These are phyloP conservation scores for Poterioochromonas sp. DNA, from an alignment of 352 stramenopile genomes.

Conservation along the genomic window DNA sequence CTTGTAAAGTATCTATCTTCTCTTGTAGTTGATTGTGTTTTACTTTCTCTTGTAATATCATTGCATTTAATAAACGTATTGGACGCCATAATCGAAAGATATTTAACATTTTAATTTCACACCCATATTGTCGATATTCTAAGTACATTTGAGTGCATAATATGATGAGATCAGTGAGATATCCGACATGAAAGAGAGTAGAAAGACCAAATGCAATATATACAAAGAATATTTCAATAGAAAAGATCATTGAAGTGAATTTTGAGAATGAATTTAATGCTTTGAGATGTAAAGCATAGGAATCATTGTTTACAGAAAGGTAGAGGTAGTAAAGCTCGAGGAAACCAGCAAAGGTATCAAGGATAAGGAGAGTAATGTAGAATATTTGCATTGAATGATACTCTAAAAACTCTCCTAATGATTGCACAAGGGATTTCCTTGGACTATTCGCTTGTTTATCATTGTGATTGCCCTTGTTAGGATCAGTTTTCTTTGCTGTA, in stretches of 20 bases:
- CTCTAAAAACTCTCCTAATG: slow-evolving; percentile 38
- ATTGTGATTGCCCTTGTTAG: neutral
- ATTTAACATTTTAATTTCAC: slow-evolving; percentile 37
- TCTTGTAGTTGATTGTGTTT: neutral
- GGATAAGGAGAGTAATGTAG: slow-evolving; percentile 34
- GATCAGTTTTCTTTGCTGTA: neutral
- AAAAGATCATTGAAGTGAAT: slow-evolving; percentile 44
- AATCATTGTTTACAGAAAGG: neutral
- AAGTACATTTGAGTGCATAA: slow-evolving; percentile 37
- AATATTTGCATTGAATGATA: slow-evolving; percentile 37
- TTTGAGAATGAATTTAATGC: no score
- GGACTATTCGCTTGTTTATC: neutral
- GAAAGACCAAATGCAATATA: slow-evolving; percentile 39
- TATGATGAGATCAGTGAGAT: slow-evolving; percentile 40
- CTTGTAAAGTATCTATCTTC: neutral
- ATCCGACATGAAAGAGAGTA: slow-evolving; percentile 44
- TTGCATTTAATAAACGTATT: slow-evolving; percentile 37
- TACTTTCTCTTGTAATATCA: neutral
- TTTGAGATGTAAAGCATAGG: neutral
- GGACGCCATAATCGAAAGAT: slow-evolving; percentile 41
- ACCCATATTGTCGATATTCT: slow-evolving; percentile 32
- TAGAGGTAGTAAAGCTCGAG: neutral
- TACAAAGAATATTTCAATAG: slow-evolving; percentile 41
- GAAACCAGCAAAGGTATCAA: neutral
- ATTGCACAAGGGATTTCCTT: no score